Percentiles rank a stretch among this genome's conserved stretches.
phyloP scores from a whole-genome alignment of 2,329 filamentous ascomycete species.

The Cadophora gregata region DNA sequence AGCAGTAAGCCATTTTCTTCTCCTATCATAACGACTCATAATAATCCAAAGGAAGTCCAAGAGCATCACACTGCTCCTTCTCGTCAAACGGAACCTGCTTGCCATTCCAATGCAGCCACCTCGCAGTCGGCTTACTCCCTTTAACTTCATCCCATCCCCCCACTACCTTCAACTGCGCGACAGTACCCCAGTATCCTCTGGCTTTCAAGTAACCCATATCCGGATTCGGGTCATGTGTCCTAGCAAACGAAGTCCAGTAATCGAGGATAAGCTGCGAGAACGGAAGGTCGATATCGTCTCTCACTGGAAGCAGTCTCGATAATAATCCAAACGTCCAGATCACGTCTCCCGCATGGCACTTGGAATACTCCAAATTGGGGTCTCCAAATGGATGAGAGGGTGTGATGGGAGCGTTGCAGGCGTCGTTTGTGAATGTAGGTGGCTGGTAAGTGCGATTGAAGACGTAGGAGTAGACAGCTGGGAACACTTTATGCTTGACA shows the following conservation, averaged over 20 bases:
- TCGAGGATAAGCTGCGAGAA: conserved; percentile 6
- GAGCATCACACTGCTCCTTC: conserved; percentile 21
- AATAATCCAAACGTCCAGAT: background rate
- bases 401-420: background rate
- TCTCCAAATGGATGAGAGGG: background rate
- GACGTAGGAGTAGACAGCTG: conserved; percentile 40
- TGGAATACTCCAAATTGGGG: background rate
- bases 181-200: background rate
- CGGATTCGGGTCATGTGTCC: conserved; percentile 1
- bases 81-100: conserved; percentile 15
- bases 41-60: conserved; percentile 24
- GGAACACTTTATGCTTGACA: conserved; percentile 33
- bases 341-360: background rate
- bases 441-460: conserved; percentile 44
- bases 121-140: conserved; percentile 17
- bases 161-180: background rate
- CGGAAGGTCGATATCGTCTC: background rate
- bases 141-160: conserved; percentile 8
- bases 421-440: background rate
- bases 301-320: background rate
- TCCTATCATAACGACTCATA: conserved; percentile 9
- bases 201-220: conserved; percentile 16
- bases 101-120: conserved; percentile 20
- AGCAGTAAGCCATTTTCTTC: background rate
- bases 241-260: conserved; percentile 15